Base-by-base conservation (phyloP, 441 rosid genomes). In the Francoa sonchifolia region DNA sequence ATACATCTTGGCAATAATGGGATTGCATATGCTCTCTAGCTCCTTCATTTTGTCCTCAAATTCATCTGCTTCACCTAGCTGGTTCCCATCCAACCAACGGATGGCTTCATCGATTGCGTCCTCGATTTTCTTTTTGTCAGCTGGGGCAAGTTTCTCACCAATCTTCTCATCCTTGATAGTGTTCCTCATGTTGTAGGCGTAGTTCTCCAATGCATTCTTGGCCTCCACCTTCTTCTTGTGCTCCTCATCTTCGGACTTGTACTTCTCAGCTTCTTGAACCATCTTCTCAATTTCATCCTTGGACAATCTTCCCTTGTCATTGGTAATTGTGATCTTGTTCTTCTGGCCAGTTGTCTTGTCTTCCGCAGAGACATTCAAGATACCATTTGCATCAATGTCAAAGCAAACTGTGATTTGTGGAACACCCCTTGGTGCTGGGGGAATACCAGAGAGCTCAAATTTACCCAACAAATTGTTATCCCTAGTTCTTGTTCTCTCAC, bases 11-110 rank as follows among this genome's bases (percentile, higher is more conserved):
- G 76, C 78, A 34, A 72, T 75, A 39, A 74, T 69, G 1, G 78
- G 82, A 50, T 71, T 74, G 62, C 82, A 74, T 3, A 72, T 1
- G 42, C 72, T 29, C 56, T 76, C 83, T 7, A 76, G 63, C 67
- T 76, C 77, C 72, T 76, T 76, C 84, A 73, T 64, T 47, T 76
- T 76, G 54, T 69, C 77, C 48, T 72, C 79, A 0, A 72, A 68
- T 57, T 72, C 79, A 11, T 76, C 79, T 0, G 68, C 61, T 49
- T 76, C 83, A 0, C 72, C 77, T 0, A 75, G 71, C 57, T 75
- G 83, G 55, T 72, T 76, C 2, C 57, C 42, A 4, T 76, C 83
- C 65, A 76, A 47, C 79, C 83, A 76, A 1, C 64, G 54, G 19
- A 76, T 61, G 0, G 83, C 67, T 29, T 65, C 62, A 10, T 72